A percentile compares a stretch with the other conserved stretches of the same genome.
Evolutionary conservation across 169 alveolate species (phyloP).

Genomic region (Cryptosporidium muris): DNA sequence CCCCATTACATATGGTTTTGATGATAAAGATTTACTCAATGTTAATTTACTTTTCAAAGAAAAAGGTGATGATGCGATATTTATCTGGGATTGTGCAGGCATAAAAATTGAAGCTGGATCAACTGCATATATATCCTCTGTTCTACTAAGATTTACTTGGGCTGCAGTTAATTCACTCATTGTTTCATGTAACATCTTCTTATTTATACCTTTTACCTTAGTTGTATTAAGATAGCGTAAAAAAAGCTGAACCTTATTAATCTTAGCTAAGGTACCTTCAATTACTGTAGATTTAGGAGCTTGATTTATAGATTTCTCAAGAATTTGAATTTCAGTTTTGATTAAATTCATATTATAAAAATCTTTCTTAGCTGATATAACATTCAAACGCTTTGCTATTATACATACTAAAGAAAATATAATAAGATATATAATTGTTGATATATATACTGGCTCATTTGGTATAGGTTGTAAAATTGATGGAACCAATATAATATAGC

Average conservation of each 20-base stretch:
- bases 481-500: conserved; percentile 68
- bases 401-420: conserved; percentile 56
- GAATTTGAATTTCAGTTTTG: conserved; percentile 57
- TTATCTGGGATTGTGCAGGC: conserved; percentile 40
- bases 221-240: conserved; percentile 58
- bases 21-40: no score
- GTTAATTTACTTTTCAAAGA: no score
- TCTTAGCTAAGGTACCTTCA: conserved; percentile 64
- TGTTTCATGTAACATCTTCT: conserved; percentile 64
- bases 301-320: conserved; percentile 63
- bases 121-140: conserved; percentile 69
- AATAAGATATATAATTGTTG: conserved; percentile 42
- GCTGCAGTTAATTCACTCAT: conserved; percentile 61
- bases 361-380: conserved; percentile 53
- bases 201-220: conserved; percentile 44
- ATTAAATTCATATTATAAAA: conserved; percentile 55
- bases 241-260: conserved; percentile 55
- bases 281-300: conserved; percentile 65
- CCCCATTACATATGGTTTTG: neutral
- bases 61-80: conserved; percentile 38
- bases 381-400: conserved; percentile 60
- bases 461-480: conserved; percentile 62
- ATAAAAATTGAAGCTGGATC: conserved; percentile 66
- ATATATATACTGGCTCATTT: conserved; percentile 58
- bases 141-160: conserved; percentile 51